These are phyloP conservation scores for Turritis glabra DNA, from an alignment of 345 rosid species.

Conservation along the genomic window DNA sequence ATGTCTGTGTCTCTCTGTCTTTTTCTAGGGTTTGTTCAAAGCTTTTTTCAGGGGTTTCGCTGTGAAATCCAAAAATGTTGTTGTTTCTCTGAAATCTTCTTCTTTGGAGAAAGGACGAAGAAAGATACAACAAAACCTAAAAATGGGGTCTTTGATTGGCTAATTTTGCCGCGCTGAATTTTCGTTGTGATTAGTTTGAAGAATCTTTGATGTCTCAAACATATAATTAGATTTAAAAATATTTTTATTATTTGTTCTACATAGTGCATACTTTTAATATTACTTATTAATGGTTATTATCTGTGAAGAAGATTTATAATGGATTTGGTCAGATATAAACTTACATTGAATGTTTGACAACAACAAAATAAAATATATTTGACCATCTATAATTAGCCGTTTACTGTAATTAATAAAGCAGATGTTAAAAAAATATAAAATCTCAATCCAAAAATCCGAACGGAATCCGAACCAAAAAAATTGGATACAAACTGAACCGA, in stretches of 20 bases:
- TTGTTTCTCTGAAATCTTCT: conserved; percentile 10
- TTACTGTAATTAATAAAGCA: too few species aligned
- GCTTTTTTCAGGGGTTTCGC: conserved; percentile 24
- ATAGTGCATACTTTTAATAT: too few species aligned
- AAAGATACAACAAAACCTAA: conserved; percentile 5
- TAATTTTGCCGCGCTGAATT: conserved; percentile 34
- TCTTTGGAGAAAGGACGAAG: conserved; percentile 9
- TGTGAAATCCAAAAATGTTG: background rate
- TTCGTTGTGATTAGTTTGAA: conserved; percentile 30
- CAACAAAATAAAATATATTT: too few species aligned
- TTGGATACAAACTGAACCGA: too few species aligned
- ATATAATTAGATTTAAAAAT: background rate
- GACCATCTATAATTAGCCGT: too few species aligned
- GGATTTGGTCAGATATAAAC: background rate
- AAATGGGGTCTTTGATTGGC: conserved; percentile 23
- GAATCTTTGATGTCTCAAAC: conserved; percentile 20
- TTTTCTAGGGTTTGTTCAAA: conserved; percentile 17
- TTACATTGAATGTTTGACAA: too few species aligned
- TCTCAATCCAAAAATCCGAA: too few species aligned
- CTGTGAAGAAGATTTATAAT: background rate
- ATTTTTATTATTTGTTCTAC: too few species aligned
- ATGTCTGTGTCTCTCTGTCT: background rate
- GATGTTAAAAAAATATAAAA: too few species aligned
- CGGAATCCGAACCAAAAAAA: too few species aligned
- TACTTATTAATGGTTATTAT: too few species aligned